These are phyloP conservation scores for Lojkania enalia DNA, from an alignment of 2,329 filamentous ascomycete species.

Conservation along the genomic window DNA sequence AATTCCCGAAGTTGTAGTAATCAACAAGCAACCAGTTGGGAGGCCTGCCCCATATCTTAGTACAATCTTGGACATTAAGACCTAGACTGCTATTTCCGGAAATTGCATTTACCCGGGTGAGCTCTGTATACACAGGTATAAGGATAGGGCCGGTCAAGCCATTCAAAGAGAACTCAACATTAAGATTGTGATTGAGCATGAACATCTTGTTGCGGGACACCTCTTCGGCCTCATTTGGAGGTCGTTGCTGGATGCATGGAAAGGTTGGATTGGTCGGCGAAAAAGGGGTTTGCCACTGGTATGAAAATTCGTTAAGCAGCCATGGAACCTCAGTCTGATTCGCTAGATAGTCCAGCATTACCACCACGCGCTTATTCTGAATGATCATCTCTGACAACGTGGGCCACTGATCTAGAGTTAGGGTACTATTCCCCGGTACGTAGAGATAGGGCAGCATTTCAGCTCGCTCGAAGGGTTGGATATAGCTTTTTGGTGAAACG, in stretches of 20 bases:
- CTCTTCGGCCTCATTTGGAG: constrained; percentile 63
- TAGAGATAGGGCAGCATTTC: constrained; percentile 77
- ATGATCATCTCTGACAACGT: constrained; percentile 66
- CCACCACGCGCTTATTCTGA: constrained; percentile 34
- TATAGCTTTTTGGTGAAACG: constrained; percentile 66
- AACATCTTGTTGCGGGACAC: constrained; percentile 67
- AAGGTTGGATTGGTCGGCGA: constrained; percentile 70
- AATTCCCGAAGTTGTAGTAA: constrained; percentile 40
- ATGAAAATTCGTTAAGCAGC: constrained; percentile 83
- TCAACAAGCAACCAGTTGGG: constrained; percentile 44
- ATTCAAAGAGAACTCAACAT: constrained; percentile 57
- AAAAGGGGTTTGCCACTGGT: constrained; percentile 91
- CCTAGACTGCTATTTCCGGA: constrained; percentile 34
- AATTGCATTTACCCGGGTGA: constrained; percentile 35
- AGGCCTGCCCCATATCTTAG: constrained; percentile 33
- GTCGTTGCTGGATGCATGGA: constrained; percentile 77
- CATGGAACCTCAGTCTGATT: constrained; percentile 79
- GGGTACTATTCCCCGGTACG: constrained; percentile 69
- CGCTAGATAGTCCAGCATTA: constrained; percentile 53
- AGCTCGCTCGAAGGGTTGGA: constrained; percentile 67
- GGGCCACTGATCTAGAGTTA: constrained; percentile 78
- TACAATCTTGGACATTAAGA: constrained; percentile 30
- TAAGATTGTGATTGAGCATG: constrained; percentile 89
- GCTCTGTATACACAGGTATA: constrained; percentile 34
- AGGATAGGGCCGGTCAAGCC: constrained; percentile 52